Percentiles rank a stretch among this genome's conserved stretches.
These are phyloP conservation scores for Tilletiaria anomala DNA, from an alignment of 1,284 basidiomycete genomes.

Conservation along the genomic window DNA sequence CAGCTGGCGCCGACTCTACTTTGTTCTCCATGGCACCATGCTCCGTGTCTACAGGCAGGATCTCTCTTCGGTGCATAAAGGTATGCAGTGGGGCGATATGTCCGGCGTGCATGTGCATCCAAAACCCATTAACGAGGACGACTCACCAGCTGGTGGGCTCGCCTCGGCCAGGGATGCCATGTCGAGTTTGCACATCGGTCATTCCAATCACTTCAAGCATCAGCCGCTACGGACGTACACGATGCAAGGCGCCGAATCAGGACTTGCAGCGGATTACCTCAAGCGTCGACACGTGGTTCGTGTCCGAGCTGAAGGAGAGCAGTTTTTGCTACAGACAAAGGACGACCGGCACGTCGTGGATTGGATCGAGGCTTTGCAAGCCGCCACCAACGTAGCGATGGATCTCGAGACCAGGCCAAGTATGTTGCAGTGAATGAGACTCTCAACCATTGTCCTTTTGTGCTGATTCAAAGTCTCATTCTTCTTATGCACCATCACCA, in stretches of 20 bases:
- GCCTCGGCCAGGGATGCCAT: no score
- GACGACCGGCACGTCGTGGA: slow-evolving; percentile 74
- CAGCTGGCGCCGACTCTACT: slow-evolving; percentile 75
- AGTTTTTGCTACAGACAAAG: slow-evolving; percentile 82
- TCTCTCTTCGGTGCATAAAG: not conserved
- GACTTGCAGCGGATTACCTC: slow-evolving; percentile 82
- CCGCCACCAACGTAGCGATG: slow-evolving; percentile 77
- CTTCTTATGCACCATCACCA: not conserved
- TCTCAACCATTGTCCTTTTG: not conserved
- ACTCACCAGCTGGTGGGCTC: slow-evolving; percentile 7
- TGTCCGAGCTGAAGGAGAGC: slow-evolving; percentile 80
- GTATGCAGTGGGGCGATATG: no score
- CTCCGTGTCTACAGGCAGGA: slow-evolving; percentile 60
- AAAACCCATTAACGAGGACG: slow-evolving; percentile 25
- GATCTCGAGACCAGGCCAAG: slow-evolving; percentile 69
- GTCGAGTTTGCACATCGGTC: no score
- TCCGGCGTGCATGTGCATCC: slow-evolving; percentile 23
- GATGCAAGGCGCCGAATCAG: slow-evolving; percentile 78
- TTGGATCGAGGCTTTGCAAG: slow-evolving; percentile 94
- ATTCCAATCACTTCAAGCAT: no score
- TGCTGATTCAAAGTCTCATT: not conserved
- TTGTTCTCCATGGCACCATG: slow-evolving; percentile 80
- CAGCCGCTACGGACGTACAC: no score
- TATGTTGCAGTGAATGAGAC: slow-evolving; percentile 1
- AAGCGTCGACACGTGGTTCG: slow-evolving; percentile 93